Conservation (phyloP, 176 grass and related monocot genomes). For the bread wheat (Triticum aestivum) region IWGSC_CS_RefSeq_v2.1 NC_057809.1:169648093-169648592, state of each 20-base stretch:
- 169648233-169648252: too few species aligned
- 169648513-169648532: background rate
- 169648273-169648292: too few species aligned
- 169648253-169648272: too few species aligned
- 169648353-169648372: background rate
- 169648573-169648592: background rate
- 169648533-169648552: background rate
- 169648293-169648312: background rate
- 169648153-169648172: too few species aligned
- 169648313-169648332: background rate
- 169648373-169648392: background rate
- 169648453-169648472: background rate
- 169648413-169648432: background rate
- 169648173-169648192: too few species aligned
- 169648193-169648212: too few species aligned
- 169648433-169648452: background rate
- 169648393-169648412: background rate
- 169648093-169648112: too few species aligned
- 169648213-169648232: too few species aligned
- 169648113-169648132: too few species aligned
- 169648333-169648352: background rate
- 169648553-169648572: too few species aligned
- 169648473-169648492: background rate
- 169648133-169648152: too few species aligned
- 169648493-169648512: background rate